Conservation (phyloP, 257 asterid genomes). For the Ajuga chamaepitys region DNA sequence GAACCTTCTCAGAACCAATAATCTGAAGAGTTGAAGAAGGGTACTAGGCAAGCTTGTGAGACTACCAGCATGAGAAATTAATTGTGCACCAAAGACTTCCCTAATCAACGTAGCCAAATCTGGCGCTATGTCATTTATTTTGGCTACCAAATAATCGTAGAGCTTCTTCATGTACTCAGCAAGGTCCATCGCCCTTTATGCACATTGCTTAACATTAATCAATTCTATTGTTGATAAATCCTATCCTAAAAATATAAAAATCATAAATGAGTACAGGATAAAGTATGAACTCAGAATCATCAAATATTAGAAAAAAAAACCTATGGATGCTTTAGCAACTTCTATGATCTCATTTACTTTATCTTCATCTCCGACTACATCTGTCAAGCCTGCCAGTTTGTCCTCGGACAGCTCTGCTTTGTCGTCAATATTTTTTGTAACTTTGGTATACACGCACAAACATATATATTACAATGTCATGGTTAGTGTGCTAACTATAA, state of each 20-base stretch:
- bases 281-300: not conserved
- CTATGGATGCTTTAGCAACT: slow-evolving; percentile 99
- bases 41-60: slow-evolving; percentile 93
- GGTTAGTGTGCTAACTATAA: too few species aligned
- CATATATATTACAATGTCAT: too few species aligned
- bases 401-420: slow-evolving; percentile 75
- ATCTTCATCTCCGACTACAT: slow-evolving; percentile 84
- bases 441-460: slow-evolving; percentile 85
- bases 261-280: not conserved
- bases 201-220: slow-evolving; percentile 84
- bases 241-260: slow-evolving; percentile 51
- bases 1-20: slow-evolving; percentile 97
- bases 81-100: slow-evolving; percentile 95
- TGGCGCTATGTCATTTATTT: slow-evolving; percentile 94
- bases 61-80: slow-evolving; percentile 98
- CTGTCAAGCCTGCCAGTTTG: slow-evolving; percentile 50
- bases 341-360: slow-evolving; percentile 91
- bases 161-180: slow-evolving; percentile 88
- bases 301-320: slow-evolving; percentile 26
- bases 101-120: slow-evolving; percentile 93
- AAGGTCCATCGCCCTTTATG: slow-evolving; percentile 90
- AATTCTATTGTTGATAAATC: slow-evolving; percentile 85
- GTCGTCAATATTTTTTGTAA: slow-evolving; percentile 77
- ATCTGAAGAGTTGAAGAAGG: slow-evolving; percentile 98
- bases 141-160: slow-evolving; percentile 75